Conservation (phyloP, 2,329 filamentous ascomycete genomes). For the Fusarium graminum region DNA sequence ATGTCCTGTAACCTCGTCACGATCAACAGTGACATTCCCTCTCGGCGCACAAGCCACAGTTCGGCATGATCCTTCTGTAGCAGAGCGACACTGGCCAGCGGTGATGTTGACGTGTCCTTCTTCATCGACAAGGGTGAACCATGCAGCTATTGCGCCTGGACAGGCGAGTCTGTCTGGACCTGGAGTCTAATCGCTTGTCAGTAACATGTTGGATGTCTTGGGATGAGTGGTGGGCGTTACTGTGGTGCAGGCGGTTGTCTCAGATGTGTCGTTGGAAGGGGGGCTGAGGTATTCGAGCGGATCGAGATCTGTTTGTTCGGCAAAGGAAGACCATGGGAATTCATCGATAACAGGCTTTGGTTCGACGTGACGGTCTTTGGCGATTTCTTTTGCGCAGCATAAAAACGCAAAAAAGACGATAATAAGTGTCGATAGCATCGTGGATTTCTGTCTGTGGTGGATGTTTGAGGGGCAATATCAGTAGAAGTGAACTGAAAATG, state of each 20-base stretch:
- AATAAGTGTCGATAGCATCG: constrained; percentile 17
- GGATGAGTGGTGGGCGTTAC: constrained; percentile 4
- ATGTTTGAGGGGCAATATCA: constrained; percentile 3
- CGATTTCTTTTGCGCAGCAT: constrained; percentile 1
- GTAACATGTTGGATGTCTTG: background rate
- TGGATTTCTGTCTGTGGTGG: background rate
- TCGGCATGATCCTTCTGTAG: constrained; percentile 16
- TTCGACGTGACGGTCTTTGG: background rate
- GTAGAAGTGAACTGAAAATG: background rate
- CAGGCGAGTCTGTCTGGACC: constrained; percentile 41
- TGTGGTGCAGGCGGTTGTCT: constrained; percentile 35
- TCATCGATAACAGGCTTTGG: background rate
- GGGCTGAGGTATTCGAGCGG: constrained; percentile 17
- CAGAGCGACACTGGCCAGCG: constrained; percentile 30
- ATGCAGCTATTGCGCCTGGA: constrained; percentile 36
- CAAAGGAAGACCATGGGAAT: constrained; percentile 33
- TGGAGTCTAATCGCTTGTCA: constrained; percentile 11
- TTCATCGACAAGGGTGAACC: constrained; percentile 19
- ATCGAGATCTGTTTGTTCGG: constrained; percentile 36
- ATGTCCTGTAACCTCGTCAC: constrained; percentile 29
- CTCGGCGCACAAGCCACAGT: constrained; percentile 39
- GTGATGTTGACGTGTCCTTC: constrained; percentile 19
- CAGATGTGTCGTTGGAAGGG: constrained; percentile 7
- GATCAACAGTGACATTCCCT: constrained; percentile 2
- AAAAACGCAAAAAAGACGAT: constrained; percentile 13